Percentiles rank a stretch among this genome's conserved stretches.
phyloP scores from a whole-genome alignment of 176 grass and related monocot species.

The Aegilops tauschii region DNA sequence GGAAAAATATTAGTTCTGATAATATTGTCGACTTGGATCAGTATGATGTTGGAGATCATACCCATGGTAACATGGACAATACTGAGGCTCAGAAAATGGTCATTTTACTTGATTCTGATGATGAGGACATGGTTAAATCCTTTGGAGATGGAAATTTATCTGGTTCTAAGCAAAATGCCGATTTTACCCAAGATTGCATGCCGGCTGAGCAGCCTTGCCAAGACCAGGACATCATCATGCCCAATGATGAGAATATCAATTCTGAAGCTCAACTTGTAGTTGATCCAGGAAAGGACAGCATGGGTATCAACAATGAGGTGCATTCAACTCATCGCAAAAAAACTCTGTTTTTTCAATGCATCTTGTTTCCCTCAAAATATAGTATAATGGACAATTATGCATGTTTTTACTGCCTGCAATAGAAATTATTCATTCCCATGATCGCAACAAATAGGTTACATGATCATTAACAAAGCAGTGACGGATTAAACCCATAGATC shows the following conservation, averaged over 20 bases:
- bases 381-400: background rate
- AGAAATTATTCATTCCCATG: background rate
- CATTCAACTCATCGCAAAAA: background rate
- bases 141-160: constrained; percentile 23
- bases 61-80: constrained; percentile 3
- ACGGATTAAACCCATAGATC: background rate
- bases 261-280: constrained; percentile 23
- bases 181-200: background rate
- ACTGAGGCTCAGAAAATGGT: constrained; percentile 8
- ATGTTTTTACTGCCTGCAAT: constrained; percentile 7
- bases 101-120: constrained; percentile 31
- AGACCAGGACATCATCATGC: constrained; percentile 1
- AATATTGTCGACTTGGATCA: constrained; percentile 29
- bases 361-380: background rate
- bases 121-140: constrained; percentile 24
- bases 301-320: constrained; percentile 27
- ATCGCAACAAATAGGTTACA: background rate
- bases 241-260: constrained; percentile 1
- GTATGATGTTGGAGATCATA: background rate
- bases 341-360: background rate
- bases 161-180: background rate
- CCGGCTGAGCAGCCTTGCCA: background rate
- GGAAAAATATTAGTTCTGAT: background rate
- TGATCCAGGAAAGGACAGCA: background rate
- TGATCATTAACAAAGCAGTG: background rate